A percentile compares a stretch with the other conserved stretches of the same genome.
These are phyloP conservation scores for Pseudovirgaria hyperparasitica DNA, from an alignment of 2,329 filamentous ascomycete species.

Conservation along the genomic window DNA sequence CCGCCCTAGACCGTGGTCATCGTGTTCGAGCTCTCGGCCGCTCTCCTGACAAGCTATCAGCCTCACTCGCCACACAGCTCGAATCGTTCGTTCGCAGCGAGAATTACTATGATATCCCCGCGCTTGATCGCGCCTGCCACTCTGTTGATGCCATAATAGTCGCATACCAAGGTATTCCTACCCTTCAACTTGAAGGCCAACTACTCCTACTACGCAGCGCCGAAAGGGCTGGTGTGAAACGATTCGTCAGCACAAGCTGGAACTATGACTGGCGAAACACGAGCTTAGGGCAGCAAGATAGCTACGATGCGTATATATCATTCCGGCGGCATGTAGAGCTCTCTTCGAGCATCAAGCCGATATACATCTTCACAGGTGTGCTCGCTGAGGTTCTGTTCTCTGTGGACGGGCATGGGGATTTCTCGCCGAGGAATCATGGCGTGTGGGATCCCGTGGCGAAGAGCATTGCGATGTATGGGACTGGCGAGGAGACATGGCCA, in stretches of 20 bases:
- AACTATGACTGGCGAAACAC: conserved; percentile 8
- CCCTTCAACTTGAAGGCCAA: conserved; percentile 8
- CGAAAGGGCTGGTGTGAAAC: conserved; percentile 8
- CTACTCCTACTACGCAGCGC: conserved; percentile 9
- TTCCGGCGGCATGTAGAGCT: conserved; percentile 6
- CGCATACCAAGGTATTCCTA: conserved; percentile 6
- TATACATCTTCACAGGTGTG: conserved; percentile 6
- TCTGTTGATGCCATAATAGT: conserved; percentile 10
- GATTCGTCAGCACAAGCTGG: conserved; percentile 8
- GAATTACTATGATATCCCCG: conserved; percentile 7
- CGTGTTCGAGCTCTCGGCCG: conserved; percentile 23
- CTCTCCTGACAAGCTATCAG: conserved; percentile 15
- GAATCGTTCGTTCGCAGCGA: conserved; percentile 7
- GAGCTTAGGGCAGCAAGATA: conserved; percentile 6
- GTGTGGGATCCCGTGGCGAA: conserved; percentile 3
- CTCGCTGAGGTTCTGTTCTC: conserved; percentile 5
- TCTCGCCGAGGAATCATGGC: conserved; percentile 1
- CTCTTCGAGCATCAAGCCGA: conserved; percentile 6
- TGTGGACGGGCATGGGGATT: conserved; percentile 1
- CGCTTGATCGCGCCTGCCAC: conserved; percentile 7
- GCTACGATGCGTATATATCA: conserved; percentile 7
- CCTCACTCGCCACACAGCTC: conserved; percentile 1
- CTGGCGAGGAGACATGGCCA: conserved; percentile 4
- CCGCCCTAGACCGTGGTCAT: conserved; percentile 16
- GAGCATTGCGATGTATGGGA: conserved; percentile 4